Base-by-base conservation (phyloP, 345 rosid species). In the Citrus glauca region DNA sequence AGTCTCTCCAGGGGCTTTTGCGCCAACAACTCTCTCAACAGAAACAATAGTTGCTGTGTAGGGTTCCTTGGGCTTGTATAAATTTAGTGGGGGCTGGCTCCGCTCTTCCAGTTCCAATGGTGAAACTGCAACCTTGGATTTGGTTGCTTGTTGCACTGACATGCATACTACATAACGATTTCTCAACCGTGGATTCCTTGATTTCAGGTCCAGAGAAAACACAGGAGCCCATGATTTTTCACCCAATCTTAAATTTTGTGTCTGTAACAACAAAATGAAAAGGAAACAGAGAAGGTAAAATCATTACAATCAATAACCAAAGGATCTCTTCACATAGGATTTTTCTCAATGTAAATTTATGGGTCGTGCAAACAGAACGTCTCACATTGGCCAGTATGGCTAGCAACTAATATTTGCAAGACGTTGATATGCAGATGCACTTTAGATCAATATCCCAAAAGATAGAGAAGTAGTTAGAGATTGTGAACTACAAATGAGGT, bases 1-100 rank as follows among this genome's bases (percentile, higher is more conserved):
- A 72, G 98, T 94, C 89, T 96, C 99, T 35, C 99, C 99, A 2
- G 99, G 98, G 50, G 98, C 94, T 76, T 94, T 85, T 50, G 97
- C 90, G 60, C 98, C 97, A 0, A 96, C 99, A 72, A 96, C 73
- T 85, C 99, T 90, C 86, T 96, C 98, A 68, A 96, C 97, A 48
- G 99, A 96, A 77, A 85, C 92, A 85, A 96, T 89, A 28, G 95
- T 94, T 64, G 97, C 98, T 4, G 95, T 92, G 81, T 96, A 94
- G 25, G 98, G 98, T 79, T 86, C 97, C 93, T 91, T 96, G 38
- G 97, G 97, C 86, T 88, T 92, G 89, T 86, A 87, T 77, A 79
- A 24, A 80, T 96, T 89, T 53, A 96, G 79, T 0, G 98, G 99
- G 20, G 97, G 91, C 74, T 90, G 97, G 77, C 88, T 89, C 38